These are phyloP conservation scores for Zygosaccharomyces sapae DNA, from an alignment of 1,139 yeast genomes.

Conservation along the genomic window DNA sequence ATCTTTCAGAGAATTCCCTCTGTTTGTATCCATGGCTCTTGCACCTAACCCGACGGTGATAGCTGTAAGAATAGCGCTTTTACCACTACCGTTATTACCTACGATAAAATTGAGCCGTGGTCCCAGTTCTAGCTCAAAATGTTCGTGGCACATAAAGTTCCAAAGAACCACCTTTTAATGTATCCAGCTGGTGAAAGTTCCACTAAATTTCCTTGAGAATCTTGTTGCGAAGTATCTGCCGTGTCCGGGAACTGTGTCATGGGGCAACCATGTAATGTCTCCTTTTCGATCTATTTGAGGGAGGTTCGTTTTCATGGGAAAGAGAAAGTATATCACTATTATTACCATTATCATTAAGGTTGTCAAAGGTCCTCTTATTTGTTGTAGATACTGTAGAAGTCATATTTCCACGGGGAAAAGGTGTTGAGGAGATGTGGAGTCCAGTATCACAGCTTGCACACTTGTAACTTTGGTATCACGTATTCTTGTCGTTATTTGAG, in stretches of 20 bases:
- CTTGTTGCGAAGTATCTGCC: constrained; percentile 3
- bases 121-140: constrained; percentile 71
- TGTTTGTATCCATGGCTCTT: constrained; percentile 81
- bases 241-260: constrained; percentile 31
- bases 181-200: constrained; percentile 34
- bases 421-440: not conserved
- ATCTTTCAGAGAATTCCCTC: constrained; percentile 69
- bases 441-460: not conserved
- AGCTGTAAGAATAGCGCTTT: constrained; percentile 88
- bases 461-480: not conserved
- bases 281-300: constrained; percentile 12
- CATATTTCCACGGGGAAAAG: not conserved
- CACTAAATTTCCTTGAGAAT: constrained; percentile 8
- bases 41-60: constrained; percentile 90
- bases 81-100: constrained; percentile 95
- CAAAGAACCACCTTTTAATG: constrained; percentile 55
- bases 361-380: constrained; percentile 15
- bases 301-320: constrained; percentile 14
- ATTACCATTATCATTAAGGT: constrained; percentile 10
- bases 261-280: constrained; percentile 25
- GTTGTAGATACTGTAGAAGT: constrained; percentile 1
- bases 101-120: constrained; percentile 86
- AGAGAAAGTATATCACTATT: constrained; percentile 15
- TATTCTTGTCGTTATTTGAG: not conserved
- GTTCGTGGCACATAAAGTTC: constrained; percentile 83